Evolutionary conservation across 2,329 filamentous ascomycete species (phyloP).

Genomic region (Fusarium torreyae): DNA sequence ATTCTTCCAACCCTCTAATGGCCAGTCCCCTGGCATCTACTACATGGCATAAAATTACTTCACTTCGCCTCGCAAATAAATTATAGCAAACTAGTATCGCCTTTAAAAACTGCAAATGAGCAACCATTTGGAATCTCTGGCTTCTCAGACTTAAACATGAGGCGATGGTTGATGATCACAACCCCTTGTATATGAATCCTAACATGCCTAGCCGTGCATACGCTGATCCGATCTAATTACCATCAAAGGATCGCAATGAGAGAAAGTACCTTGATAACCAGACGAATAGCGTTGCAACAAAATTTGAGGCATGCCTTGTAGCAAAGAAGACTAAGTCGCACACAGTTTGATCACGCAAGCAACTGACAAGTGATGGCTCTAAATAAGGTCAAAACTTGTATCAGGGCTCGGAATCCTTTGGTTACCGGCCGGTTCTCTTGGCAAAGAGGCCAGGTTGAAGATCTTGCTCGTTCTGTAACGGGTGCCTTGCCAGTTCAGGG

Average conservation of each 20-base stretch:
- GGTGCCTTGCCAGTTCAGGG: neutral
- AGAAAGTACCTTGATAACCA: neutral
- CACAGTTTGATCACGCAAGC: neutral
- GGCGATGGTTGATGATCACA: neutral
- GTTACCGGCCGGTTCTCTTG: neutral
- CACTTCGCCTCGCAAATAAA: neutral
- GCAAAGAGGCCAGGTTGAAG: neutral
- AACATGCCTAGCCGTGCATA: neutral
- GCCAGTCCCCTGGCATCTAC: neutral
- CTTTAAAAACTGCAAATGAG: neutral
- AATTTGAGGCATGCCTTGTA: neutral
- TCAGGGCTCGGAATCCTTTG: neutral
- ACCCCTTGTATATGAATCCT: neutral
- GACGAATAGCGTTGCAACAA: slow-evolving; percentile 1
- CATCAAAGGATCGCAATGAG: neutral
- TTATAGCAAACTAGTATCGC: neutral
- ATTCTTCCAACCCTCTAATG: neutral
- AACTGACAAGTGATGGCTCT: neutral
- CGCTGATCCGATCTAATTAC: neutral
- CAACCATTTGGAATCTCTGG: neutral
- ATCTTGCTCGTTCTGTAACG: neutral
- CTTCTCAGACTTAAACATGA: neutral
- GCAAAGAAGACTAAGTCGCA: neutral
- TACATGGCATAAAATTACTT: neutral
- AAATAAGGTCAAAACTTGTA: slow-evolving; percentile 4